Base-by-base conservation (phyloP, 495 filamentous ascomycete genomes). In the Daldinia grandis region DNA sequence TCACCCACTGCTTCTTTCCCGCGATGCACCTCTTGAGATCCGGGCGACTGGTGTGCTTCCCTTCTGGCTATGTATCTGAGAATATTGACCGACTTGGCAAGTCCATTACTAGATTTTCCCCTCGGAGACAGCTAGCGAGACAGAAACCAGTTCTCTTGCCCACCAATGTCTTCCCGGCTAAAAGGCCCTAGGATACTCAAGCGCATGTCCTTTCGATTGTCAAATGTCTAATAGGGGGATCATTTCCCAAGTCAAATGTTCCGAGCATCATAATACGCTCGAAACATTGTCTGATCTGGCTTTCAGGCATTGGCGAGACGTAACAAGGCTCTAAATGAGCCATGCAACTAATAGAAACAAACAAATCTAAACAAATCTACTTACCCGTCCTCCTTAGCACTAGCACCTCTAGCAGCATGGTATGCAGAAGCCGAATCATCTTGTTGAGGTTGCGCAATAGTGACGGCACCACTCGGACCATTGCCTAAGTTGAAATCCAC, bases 321-420 rank as follows among this genome's bases (percentile, higher is more conserved):
- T 14, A 56, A 56, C 14, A 40, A n/a, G 55, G 55, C 64, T 68
- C 37, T 57, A 61, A 35, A 35, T 35, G 59, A 64, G 64, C 69
- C 24, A 17, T 8, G 28, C 37, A 35, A 62, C 62, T 69, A 59
- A 62, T 21, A 63, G 42, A 58, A 58, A 68, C 15, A 56, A 74
- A 79, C 66, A 64, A 63, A 63, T 54, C 53, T 66, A 65, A 71
- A 65, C 28, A 56, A 67, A 72, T 54, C 19, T 55, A 94, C 96
- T 97, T 91, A 99, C 95, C 95, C 95, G 78, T 99, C 95, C 88
- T 99, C 95, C 81, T 98, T 98, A 56, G 97, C 93, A 72, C 93
- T 81, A 75, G 92, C 76, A 79, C 89, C 75, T 76, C 81, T 77
- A 27, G 75, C 66, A n/a, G 76, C 72, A 49, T 77, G 77, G 56